These are phyloP conservation scores for Microcera coccophila DNA, from an alignment of 2,329 filamentous ascomycete genomes.

Conservation along the genomic window DNA sequence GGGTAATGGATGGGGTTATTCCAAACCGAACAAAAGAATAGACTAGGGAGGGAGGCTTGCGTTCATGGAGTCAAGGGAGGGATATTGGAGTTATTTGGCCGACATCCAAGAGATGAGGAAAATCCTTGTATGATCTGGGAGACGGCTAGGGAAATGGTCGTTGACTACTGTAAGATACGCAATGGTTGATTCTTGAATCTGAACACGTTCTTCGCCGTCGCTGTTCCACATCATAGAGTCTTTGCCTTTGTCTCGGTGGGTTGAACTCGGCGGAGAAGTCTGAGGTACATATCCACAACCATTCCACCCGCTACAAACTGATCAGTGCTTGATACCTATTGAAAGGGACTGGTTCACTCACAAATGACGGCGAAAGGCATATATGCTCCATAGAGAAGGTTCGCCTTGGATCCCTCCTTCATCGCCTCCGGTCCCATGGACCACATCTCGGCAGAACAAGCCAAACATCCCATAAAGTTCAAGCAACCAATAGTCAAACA, in stretches of 20 bases:
- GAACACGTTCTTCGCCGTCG: too few relatives aligned
- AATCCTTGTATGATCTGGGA: not conserved
- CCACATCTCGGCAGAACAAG: conserved; percentile 49
- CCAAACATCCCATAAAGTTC: conserved; percentile 48
- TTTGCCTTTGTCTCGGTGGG: conserved; percentile 37
- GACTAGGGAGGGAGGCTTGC: conserved; percentile 33
- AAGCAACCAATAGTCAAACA: conserved; percentile 50
- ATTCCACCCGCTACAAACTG: conserved; percentile 43
- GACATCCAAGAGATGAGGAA: conserved; percentile 2
- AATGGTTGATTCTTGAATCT: too few relatives aligned
- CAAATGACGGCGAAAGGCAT: conserved; percentile 50
- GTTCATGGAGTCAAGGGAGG: conserved; percentile 21
- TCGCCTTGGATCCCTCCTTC: conserved; percentile 41
- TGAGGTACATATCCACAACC: conserved; percentile 51
- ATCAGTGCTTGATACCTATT: not conserved
- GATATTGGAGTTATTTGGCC: conserved; percentile 13
- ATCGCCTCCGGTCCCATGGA: conserved; percentile 48
- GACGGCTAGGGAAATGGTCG: too few relatives aligned
- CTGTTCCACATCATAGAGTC: conserved; percentile 18
- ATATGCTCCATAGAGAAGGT: conserved; percentile 48
- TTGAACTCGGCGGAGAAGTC: conserved; percentile 45
- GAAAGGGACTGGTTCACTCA: conserved; percentile 33
- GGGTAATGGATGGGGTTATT: conserved; percentile 57
- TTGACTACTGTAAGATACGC: too few relatives aligned
- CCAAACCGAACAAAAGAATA: conserved; percentile 45